Evolutionary conservation across 768 basidiomycete species (phyloP), one percentile per base, ranked within the genome.

Genomic region (Asterophora parasitica): DNA sequence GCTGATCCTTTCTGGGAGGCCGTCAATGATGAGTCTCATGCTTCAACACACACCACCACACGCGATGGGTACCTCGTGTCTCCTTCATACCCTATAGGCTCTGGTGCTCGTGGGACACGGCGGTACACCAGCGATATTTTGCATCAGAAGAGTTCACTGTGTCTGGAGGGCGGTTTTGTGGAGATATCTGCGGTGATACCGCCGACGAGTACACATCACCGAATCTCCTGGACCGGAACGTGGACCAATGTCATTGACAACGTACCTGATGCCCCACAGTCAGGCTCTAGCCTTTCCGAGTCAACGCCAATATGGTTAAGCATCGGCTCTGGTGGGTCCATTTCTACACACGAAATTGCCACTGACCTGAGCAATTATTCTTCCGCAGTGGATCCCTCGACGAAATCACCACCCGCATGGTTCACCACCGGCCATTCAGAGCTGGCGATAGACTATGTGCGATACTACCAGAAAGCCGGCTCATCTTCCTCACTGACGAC

Each of bases 111-210:
- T 12, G 12, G 27, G 8, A 16, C 12, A 16, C 0, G 36, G 17
- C 36, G 47, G 20, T 42, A 35, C 36, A 16, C 47, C 8, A 33
- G 54, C 33, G 49, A 48, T 20, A 11, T 39, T 16, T 39, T 60
- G 13, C 48, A 40, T 16, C 53, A 54, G 17, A 28, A 32, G n/a
- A 44, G 42, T 6, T 37, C 56, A 15, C 42, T 45, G 8, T 61
- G 62, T 34, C 2, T 63, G 7, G 45, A 53, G 6, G 46, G 40
- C 23, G 62, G 62, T 4, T 61, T 60, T 16, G 26, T 63, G 1
- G 58, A 60, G 23, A 52, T 60, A 10, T 52, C 53, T 4, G 32
- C 50, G 4, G 19, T 11, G 7, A 38, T 44, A 6, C 43, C 45
- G 7, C 26, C 30, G 17, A 42, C 46, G 1, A 7, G 31, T 26